A percentile compares a stretch with the other conserved stretches of the same genome.
These are phyloP conservation scores for Tolypocladium guangdongense DNA, from an alignment of 2,329 filamentous ascomycete species.

Conservation along the genomic window DNA sequence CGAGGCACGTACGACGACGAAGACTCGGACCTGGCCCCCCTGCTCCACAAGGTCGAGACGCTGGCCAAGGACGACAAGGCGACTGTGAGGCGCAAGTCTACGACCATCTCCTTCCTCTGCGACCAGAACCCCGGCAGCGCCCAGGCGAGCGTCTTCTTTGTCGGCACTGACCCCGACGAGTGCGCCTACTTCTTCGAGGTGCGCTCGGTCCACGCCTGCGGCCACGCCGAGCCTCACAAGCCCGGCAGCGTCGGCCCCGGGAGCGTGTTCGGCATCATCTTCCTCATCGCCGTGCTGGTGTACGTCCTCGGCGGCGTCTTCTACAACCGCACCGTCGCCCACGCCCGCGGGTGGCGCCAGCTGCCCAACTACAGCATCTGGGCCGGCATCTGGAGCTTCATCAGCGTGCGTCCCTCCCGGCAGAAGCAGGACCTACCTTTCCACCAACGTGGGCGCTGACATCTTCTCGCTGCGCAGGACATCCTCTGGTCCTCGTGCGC, in stretches of 20 bases:
- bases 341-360: conserved; percentile 91
- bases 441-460: conserved; percentile 9
- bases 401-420: conserved; percentile 46
- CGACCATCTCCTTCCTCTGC: conserved; percentile 87
- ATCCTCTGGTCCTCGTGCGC: conserved; percentile 60
- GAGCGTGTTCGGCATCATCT: conserved; percentile 81
- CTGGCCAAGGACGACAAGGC: conserved; percentile 18
- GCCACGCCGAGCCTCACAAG: conserved; percentile 55
- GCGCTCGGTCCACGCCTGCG: conserved; percentile 73
- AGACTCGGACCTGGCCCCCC: neutral
- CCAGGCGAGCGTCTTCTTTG: conserved; percentile 66
- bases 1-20: neutral
- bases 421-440: conserved; percentile 19
- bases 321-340: conserved; percentile 88
- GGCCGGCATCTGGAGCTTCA: conserved; percentile 75
- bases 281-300: conserved; percentile 63
- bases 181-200: conserved; percentile 96
- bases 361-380: conserved; percentile 90
- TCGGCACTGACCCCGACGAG: conserved; percentile 72
- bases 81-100: conserved; percentile 53
- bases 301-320: conserved; percentile 90
- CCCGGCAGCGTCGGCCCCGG: conserved; percentile 60
- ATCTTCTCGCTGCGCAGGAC: conserved; percentile 32
- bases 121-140: conserved; percentile 66
- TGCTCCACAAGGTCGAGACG: conserved; percentile 9